These are phyloP conservation scores for Sarocladium brachiariae DNA, from an alignment of 2,329 filamentous ascomycete species.

Conservation along the genomic window DNA sequence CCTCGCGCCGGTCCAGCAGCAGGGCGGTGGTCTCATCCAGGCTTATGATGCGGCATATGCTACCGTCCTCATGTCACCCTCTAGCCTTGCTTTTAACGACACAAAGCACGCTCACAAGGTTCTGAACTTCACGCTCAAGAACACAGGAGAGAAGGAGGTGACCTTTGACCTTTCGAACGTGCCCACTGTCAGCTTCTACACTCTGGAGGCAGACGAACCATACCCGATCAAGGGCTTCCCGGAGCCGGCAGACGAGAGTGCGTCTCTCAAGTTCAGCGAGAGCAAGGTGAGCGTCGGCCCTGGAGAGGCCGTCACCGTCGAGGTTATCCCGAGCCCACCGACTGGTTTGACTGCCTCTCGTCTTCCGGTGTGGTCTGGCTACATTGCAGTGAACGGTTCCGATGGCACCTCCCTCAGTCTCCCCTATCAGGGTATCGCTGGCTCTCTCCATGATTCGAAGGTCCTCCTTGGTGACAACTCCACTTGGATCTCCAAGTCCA, in stretches of 20 bases:
- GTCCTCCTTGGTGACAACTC: constrained; percentile 23
- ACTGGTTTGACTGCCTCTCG: constrained; percentile 20
- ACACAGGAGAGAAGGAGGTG: constrained; percentile 40
- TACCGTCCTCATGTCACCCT: constrained; percentile 44
- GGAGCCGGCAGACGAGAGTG: constrained; percentile 32
- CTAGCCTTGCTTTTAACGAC: constrained; percentile 59
- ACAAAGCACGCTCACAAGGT: constrained; percentile 46
- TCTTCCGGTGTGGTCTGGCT: constrained; percentile 37
- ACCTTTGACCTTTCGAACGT: constrained; percentile 46
- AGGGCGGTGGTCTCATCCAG: constrained; percentile 54
- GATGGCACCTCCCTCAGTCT: constrained; percentile 28
- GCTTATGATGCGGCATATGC: constrained; percentile 52
- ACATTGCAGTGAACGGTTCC: constrained; percentile 31
- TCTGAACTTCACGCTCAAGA: constrained; percentile 48
- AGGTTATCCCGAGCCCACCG: constrained; percentile 32
- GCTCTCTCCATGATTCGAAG: constrained; percentile 23
- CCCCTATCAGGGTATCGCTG: constrained; percentile 32
- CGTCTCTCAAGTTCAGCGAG: constrained; percentile 35
- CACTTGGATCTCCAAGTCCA: constrained; percentile 28
- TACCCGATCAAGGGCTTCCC: constrained; percentile 38
- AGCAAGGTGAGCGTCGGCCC: constrained; percentile 36
- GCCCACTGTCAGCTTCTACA: constrained; percentile 47
- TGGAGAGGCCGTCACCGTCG: constrained; percentile 36
- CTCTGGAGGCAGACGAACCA: constrained; percentile 27
- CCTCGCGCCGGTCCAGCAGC: constrained; percentile 51